These are phyloP conservation scores for Oligophagozyma castellii DNA, from an alignment of 1,139 yeast species.

Conservation along the genomic window DNA sequence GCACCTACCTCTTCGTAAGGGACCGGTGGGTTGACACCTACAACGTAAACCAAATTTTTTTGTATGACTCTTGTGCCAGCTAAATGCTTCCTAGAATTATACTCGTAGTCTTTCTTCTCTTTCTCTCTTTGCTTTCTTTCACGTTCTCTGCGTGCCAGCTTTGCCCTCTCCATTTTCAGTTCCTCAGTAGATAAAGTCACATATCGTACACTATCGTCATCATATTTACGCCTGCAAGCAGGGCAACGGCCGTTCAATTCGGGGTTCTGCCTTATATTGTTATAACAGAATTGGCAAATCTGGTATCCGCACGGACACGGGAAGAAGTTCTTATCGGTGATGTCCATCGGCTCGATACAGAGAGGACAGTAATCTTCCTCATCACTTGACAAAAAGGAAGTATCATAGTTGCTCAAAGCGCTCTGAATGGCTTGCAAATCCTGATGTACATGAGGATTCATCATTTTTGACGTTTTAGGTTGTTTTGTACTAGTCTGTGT, in stretches of 20 bases:
- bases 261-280: conserved; percentile 89
- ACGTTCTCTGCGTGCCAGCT: conserved; percentile 66
- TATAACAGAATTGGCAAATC: conserved; percentile 95
- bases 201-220: conserved; percentile 86
- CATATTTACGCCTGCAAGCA: conserved; percentile 89
- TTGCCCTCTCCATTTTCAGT: conserved; percentile 60
- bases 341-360: conserved; percentile 95
- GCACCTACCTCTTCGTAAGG: conserved; percentile 82
- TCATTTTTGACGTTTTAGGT: conserved; percentile 8
- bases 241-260: conserved; percentile 95
- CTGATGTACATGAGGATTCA: conserved; percentile 18
- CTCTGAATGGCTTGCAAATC: conserved; percentile 19
- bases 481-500: no score
- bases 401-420: conserved; percentile 21
- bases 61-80: conserved; percentile 97
- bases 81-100: conserved; percentile 78
- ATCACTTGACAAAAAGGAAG: conserved; percentile 23
- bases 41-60: conserved; percentile 91
- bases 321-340: conserved; percentile 87
- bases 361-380: conserved; percentile 48
- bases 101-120: conserved; percentile 84
- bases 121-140: conserved; percentile 84
- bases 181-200: conserved; percentile 77
- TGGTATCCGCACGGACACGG: conserved; percentile 99
- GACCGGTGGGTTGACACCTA: conserved; percentile 80